Evolutionary conservation across 1,139 yeast genomes (phyloP), one percentile per base, ranked within the genome.

Genomic region (Hansenula lynferdii): DNA sequence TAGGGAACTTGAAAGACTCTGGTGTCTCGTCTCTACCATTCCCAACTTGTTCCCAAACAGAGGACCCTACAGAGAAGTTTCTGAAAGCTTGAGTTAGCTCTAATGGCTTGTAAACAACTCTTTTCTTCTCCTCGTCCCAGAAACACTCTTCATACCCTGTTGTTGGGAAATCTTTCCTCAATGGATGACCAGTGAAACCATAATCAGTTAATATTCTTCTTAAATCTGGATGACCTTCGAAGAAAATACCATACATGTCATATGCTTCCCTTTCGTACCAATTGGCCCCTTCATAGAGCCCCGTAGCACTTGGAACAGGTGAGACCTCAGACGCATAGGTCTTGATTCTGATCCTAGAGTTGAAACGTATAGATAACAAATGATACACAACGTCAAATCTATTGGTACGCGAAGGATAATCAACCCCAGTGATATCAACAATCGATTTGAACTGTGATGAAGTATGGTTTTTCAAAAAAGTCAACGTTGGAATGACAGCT

Each of bases 31-130:
- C 95, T 50, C 77, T 72, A 57, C 96, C 96, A 34, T 81, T 85
- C 45, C 96, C 95, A 51, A 85, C 92, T 53, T 85, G 95, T 63
- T 86, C 95, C 95, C 95, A 86, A 41, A 83, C 87, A 30, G 94
- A 79, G 20, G 92, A 78, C 37, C 95, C 95, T 41, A 85, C 95
- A 28, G 86, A 71, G 65, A 86, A 86, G 69, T 85, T 83, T 72
- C 96, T 80, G 77, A 87, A 86, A 22, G 95, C 95, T 67, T 85
- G 96, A 31, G 95, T 83, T 61, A 85, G 73, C 67, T 86, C 95
- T 57, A 86, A 73, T 37, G 96, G 96, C 65, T 85, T 95, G 60
- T 86, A 86, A 25, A 86, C 86, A 42, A 86, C 81, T 60, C 96
- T 77, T 72, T 85, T 81, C 75, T 86, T 86, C 64, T 86, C 95